Conservation (phyloP, 176 grass and related monocot genomes). For the Eragrostis curvula region DNA sequence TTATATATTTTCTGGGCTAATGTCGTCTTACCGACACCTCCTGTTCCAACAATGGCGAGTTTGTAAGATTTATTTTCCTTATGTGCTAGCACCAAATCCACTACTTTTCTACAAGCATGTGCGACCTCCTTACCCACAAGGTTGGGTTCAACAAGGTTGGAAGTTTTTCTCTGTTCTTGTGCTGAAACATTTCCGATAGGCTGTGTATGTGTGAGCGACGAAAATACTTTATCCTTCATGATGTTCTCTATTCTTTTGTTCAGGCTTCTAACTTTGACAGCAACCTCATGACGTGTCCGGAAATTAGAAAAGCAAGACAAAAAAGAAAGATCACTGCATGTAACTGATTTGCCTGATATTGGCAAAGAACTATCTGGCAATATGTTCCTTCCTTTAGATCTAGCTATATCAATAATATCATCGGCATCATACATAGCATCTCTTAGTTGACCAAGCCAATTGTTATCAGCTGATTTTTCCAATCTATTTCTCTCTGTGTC, state of each 20-base stretch:
- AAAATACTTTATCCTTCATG: not conserved
- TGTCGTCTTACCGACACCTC: slow-evolving; percentile 57
- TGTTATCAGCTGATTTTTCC: not conserved
- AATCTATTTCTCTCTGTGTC: slow-evolving; percentile 21
- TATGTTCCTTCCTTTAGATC: slow-evolving; percentile 15
- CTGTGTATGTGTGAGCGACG: not conserved
- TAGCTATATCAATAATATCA: slow-evolving; percentile 40
- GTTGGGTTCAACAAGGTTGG: slow-evolving; percentile 28
- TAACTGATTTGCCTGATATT: slow-evolving; percentile 2
- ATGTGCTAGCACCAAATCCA: slow-evolving; percentile 1
- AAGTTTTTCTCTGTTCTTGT: not conserved
- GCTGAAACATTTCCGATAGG: not conserved
- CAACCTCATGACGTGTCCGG: slow-evolving; percentile 6
- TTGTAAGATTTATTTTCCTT: slow-evolving; percentile 18
- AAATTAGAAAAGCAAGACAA: slow-evolving; percentile 23
- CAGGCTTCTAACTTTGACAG: slow-evolving; percentile 18
- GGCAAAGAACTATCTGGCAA: not conserved
- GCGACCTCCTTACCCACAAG: slow-evolving; percentile 39
- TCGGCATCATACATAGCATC: slow-evolving; percentile 58
- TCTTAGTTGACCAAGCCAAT: slow-evolving; percentile 38
- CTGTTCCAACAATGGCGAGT: slow-evolving; percentile 32
- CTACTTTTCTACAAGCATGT: not conserved
- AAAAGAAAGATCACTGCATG: not conserved
- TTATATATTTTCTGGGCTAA: slow-evolving; percentile 49
- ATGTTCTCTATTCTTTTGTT: slow-evolving; percentile 34